phyloP scores from a whole-genome alignment of 139 green algal species.

The Chlamydomonas urium region DNA sequence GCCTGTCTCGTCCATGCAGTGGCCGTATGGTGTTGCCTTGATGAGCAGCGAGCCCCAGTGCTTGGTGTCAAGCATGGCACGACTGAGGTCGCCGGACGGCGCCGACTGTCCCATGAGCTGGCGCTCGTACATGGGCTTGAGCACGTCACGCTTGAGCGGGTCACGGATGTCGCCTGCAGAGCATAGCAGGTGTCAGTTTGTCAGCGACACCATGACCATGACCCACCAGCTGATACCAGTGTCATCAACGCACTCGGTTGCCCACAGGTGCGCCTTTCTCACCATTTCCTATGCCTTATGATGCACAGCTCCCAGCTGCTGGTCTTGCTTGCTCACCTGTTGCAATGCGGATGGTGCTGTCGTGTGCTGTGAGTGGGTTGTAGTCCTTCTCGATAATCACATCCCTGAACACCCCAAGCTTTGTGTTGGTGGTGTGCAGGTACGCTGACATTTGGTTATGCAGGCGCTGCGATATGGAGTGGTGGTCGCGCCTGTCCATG shows the following conservation, averaged over 20 bases:
- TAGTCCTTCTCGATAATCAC: constrained; percentile 63
- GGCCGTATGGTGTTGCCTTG: constrained; percentile 31
- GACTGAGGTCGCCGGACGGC: not conserved
- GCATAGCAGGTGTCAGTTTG: no score
- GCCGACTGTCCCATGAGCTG: constrained; percentile 20
- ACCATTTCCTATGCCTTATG: no score
- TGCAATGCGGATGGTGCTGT: constrained; percentile 28
- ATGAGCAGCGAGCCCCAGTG: constrained; percentile 27
- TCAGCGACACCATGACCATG: no score
- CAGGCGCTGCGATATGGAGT: constrained; percentile 24
- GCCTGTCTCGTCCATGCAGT: constrained; percentile 30
- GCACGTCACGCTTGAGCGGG: constrained; percentile 51
- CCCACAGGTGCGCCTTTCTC: no score
- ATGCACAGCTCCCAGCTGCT: no score
- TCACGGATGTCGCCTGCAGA: constrained; percentile 38
- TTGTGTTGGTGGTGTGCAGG: constrained; percentile 50
- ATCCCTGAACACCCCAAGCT: constrained; percentile 51
- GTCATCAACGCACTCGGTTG: no score
- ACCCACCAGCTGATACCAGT: no score
- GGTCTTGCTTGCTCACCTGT: constrained; percentile 14
- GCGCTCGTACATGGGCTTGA: constrained; percentile 38
- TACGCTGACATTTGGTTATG: constrained; percentile 37
- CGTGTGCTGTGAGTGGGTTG: constrained; percentile 36
- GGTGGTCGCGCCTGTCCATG: constrained; percentile 12
- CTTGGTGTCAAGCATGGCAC: constrained; percentile 25